Percentiles rank a stretch among this genome's conserved stretches.
Conservation (phyloP, 2,329 filamentous ascomycete species). For the Fusarium fracticaudum region DNA sequence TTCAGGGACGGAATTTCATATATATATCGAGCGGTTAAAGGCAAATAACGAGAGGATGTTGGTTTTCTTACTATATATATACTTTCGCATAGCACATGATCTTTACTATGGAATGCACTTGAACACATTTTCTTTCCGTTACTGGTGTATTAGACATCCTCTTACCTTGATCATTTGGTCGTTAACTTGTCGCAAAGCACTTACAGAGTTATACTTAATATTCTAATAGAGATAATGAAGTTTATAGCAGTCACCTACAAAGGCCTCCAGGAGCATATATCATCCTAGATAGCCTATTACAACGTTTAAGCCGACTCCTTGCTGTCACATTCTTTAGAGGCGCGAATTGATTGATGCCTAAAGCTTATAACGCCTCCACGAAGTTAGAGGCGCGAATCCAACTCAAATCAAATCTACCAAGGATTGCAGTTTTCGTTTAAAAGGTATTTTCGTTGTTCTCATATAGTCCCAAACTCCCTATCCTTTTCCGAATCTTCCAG, state of each 20-base stretch:
- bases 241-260: neutral
- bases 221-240: neutral
- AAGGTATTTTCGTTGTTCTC: constrained; percentile 20
- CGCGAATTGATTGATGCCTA: no score
- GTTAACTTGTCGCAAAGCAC: neutral
- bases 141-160: neutral
- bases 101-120: neutral
- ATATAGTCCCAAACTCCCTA: constrained; percentile 14
- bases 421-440: neutral
- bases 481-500: neutral
- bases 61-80: neutral
- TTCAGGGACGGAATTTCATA: neutral
- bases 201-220: neutral
- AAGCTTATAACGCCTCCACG: no score
- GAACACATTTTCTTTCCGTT: neutral
- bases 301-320: neutral
- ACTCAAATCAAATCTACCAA: neutral
- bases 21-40: neutral
- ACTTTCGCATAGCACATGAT: neutral
- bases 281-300: no score
- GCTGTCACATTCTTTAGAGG: neutral
- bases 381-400: neutral
- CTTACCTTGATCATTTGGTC: neutral
- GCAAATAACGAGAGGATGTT: no score
- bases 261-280: neutral